Conservation (phyloP, 2,329 filamentous ascomycete genomes). For the Cytospora piceae region DNA sequence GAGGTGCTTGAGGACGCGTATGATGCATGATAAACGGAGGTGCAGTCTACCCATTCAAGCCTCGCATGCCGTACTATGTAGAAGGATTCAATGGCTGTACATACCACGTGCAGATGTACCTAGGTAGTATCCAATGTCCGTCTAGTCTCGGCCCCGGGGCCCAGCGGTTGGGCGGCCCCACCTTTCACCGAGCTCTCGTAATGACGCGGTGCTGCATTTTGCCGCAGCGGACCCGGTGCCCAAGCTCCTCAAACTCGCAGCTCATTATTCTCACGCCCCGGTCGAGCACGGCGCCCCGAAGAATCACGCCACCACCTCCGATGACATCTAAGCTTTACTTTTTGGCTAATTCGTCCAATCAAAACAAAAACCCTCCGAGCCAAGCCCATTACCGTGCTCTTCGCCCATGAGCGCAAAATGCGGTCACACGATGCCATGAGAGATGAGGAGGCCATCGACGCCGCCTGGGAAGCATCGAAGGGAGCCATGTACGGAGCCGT, state of each 20-base stretch:
- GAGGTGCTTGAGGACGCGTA: not conserved
- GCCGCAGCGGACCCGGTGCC: constrained; percentile 6
- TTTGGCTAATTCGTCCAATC: not conserved
- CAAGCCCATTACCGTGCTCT: not conserved
- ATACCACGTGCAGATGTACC: no score
- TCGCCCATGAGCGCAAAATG: constrained; percentile 40
- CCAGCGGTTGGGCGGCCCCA: constrained; percentile 4
- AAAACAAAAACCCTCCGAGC: not conserved
- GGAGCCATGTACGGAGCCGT: constrained; percentile 69
- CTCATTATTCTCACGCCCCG: constrained; percentile 5
- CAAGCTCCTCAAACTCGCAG: constrained; percentile 2
- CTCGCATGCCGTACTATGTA: not conserved
- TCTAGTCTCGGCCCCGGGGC: constrained; percentile 7
- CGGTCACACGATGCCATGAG: constrained; percentile 60
- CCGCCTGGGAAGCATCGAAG: constrained; percentile 71
- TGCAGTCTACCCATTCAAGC: not conserved
- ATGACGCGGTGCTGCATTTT: constrained; percentile 14
- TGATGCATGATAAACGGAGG: not conserved
- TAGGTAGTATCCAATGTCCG: not conserved
- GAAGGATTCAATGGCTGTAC: no score
- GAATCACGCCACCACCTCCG: constrained; percentile 15
- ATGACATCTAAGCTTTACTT: not conserved
- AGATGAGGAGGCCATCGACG: constrained; percentile 68
- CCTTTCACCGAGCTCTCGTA: constrained; percentile 15
- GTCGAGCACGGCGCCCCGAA: not conserved